Evolutionary conservation across 2,329 filamentous ascomycete species (phyloP), one percentile per base, ranked within the genome.

Genomic region (Grosmannia penicillata): DNA sequence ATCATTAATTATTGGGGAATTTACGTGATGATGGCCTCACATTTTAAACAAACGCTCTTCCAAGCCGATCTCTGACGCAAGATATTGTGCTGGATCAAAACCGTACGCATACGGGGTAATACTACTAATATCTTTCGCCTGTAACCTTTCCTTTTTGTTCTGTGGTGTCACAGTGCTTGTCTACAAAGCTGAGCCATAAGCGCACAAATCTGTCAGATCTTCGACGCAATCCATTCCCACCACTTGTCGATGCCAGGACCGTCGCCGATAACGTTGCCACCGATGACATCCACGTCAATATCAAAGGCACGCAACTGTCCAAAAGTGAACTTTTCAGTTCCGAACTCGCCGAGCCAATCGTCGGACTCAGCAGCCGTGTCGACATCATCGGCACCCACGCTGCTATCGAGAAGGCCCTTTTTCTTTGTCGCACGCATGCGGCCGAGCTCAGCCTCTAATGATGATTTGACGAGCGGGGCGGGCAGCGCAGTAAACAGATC

Each of bases 401-500:
- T 82, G 14, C 82, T 85, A 59, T 91, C 83, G 52, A 93, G 57
- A 42, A 98, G 58, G 1, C 85, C 86, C 60, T 82, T 89, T 49
- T 78, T 82, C 54, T 76, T 77, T 29, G 82, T 82, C 41, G 68
- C 66, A 34, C 89, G 73, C 37, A 96, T 80, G 36, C 80, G 74
- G 21, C 78, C 75, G 43, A 96, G 75, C 56, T 95, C 89, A 11
- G 69, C 65, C 60, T 96, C 87, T 13, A 98, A 65, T 46, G 72
- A 74, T 38, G 68, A 68, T 56, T 74, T 79, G 42, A 95, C 82
- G 24, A 93, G 65, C 6, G 72, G 69, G 0, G 82, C 73, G 0
- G 91, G 91, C 37, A 95, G 62, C 8, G 89, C 85, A 0, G 91
- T 95, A 56, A 98, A 98, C 1, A 98, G 68, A 56, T 98, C 91